Evolutionary conservation across 345 rosid genomes (phyloP).

Genomic region (Toxicodendron radicans): DNA sequence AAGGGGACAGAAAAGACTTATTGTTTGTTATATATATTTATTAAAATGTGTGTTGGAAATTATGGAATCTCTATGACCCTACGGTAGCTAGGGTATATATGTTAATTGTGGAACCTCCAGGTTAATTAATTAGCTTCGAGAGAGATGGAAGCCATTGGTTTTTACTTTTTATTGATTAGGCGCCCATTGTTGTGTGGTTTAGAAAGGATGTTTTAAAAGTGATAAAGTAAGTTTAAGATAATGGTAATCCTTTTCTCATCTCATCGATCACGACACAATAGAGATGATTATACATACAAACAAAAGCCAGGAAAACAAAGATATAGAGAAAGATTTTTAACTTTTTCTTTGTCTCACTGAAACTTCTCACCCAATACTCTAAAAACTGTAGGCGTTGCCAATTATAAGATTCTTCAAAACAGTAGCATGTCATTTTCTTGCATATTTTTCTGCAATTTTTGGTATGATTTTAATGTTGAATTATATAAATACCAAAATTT

Average conservation of each 20-base stretch:
- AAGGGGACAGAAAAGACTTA: slow-evolving; percentile 29
- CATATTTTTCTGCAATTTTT: too few relatives aligned
- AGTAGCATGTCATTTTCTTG: too few relatives aligned
- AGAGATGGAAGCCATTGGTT: not conserved
- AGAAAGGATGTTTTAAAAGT: not conserved
- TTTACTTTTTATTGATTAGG: not conserved
- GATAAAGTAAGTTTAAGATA: not conserved
- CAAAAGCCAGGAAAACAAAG: not conserved
- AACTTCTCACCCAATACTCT: not conserved
- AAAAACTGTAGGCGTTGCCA: not conserved
- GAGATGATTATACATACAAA: not conserved
- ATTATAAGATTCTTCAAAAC: too few relatives aligned
- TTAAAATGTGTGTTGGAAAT: not conserved
- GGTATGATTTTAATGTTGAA: too few relatives aligned
- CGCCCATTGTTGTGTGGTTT: not conserved
- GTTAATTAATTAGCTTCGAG: not conserved
- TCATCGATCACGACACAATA: not conserved
- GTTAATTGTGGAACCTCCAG: not conserved
- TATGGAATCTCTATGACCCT: not conserved
- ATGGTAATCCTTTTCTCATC: not conserved
- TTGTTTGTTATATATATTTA: slow-evolving; percentile 3
- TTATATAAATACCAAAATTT: too few relatives aligned
- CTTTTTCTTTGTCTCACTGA: not conserved
- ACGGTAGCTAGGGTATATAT: not conserved
- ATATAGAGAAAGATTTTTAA: too few relatives aligned